Evolutionary conservation across 148 eudicot genomes (phyloP).

Genomic region (Arctostaphylos glauca): DNA sequence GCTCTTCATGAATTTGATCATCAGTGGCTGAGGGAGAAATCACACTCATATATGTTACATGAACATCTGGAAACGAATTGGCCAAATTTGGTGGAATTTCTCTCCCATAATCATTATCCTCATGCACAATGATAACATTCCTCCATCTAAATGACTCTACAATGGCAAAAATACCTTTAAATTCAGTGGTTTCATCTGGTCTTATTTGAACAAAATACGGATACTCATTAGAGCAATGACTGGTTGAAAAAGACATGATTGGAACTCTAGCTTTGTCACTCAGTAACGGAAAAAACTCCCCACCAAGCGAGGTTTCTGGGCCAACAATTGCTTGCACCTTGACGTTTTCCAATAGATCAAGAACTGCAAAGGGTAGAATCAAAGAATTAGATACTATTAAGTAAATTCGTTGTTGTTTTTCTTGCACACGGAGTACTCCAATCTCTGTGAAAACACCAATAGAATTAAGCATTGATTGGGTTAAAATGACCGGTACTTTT

Average conservation of each 20-base stretch:
- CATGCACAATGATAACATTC: neutral
- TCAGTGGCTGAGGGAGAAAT: neutral
- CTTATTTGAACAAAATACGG: neutral
- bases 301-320: neutral
- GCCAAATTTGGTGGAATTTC: neutral
- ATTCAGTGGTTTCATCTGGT: neutral
- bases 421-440: neutral
- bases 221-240: neutral
- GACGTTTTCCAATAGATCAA: conserved; percentile 13
- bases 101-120: neutral
- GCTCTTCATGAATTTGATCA: neutral
- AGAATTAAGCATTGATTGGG: neutral
- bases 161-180: neutral
- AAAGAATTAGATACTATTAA: neutral
- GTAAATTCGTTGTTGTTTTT: neutral
- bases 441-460: neutral
- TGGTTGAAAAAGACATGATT: neutral
- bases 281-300: neutral
- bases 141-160: conserved; percentile 10
- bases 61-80: neutral
- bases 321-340: conserved; percentile 15
- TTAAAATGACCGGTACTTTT: neutral
- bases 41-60: neutral
- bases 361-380: neutral
- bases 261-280: conserved; percentile 13